Base-by-base conservation (phyloP, 805 yeast genomes). In the Debaryomyces prosopidis region DNA sequence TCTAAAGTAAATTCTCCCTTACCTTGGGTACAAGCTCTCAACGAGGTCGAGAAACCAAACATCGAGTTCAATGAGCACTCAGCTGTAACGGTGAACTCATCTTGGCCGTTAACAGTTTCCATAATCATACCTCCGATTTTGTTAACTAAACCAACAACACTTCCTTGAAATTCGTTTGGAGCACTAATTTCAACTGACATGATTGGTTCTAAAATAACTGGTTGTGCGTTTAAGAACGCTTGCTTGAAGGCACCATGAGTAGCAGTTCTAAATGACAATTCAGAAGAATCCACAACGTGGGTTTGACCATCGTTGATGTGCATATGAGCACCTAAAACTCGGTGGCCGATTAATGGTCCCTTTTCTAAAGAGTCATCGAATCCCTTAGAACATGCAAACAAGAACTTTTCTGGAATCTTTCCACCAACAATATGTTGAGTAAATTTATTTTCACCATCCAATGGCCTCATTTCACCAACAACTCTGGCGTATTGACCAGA, bases 401-500 rank as follows among this genome's bases (percentile, higher is more conserved):
- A 76, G 78, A 82, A 94, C 73, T 94, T 94, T 62, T 94, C 98
- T 46, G 96, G 85, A 65, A 94, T 91, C 76, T 88, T 88, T 63
- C 99, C 99, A 60, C 99, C 98, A 53, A 94, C 94, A 65, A 94
- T 84, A 52, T 85, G 87, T 39, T 96, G 86, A 61, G 85, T 82
- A 68, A 92, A 94, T 55, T 73, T 73, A 68, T 91, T 91, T 47
- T 79, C 81, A 40, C 81, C 83, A 42, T 79, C 87, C 39, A 80
- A 63, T 44, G 90, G 82, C 5, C 76, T 69, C 71, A 91, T 66
- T 46, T 75, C 79, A 65, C 99, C 98, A 68, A 90, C 86, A 61
- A 92, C 97, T 74, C 91, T 85, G 69, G 96, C 99, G 65, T 84
- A 94, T 77, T 94, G 99, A 73, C 99, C 99, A 54, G 98, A 96